Base-by-base conservation (phyloP, 495 filamentous ascomycete genomes). In the Podospora pseudoanserina region DNA sequence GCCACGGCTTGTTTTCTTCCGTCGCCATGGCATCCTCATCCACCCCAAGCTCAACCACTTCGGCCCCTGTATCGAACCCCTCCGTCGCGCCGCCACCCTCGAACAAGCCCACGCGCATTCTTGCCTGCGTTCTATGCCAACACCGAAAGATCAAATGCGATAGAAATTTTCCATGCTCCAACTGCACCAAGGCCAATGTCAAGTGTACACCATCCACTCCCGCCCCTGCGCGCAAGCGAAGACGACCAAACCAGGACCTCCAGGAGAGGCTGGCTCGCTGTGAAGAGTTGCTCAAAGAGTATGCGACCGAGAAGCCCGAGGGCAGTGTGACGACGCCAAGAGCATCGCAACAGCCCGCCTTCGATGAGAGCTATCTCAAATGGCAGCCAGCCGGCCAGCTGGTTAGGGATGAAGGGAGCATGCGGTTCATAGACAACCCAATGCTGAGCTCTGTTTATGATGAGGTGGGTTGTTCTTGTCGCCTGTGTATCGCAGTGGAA, bases 101-200 rank as follows among this genome's bases (percentile, higher is more conserved):
- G 28, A 53, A 55, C 65, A 79, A 78, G 66, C 68, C 76, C 5
- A 72, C 70, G 56, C 75, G 78, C 60, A 72, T 78, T 28, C 74
- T 82, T 16, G 80, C 80, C 15, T 82, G 80, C 66, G 74, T 77
- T 6, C 75, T 81, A 5, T 91, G 89, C 67, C 88, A 89, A 69
- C 84, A 84, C 67, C 80, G 89, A 65, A 92, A 92, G 77, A 85
- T 91, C 72, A 88, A 86, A 72, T 92, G 89, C 75, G 67, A 91
- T 73, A 86, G 88, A 57, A 82, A 84, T 55, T 88, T 87, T 74
- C 88, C 89, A 20, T 91, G 89, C 70, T 82, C 85, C 59, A 88
- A 90, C 58, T 91, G 89, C 72, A 73, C 76, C 61, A 88, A 84
- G 82, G 78, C 81, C 59, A 79, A 80, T 68, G 76, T 82, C 63